phyloP scores from a whole-genome alignment of 768 basidiomycete species.

The Termitomyces sp. region DNA sequence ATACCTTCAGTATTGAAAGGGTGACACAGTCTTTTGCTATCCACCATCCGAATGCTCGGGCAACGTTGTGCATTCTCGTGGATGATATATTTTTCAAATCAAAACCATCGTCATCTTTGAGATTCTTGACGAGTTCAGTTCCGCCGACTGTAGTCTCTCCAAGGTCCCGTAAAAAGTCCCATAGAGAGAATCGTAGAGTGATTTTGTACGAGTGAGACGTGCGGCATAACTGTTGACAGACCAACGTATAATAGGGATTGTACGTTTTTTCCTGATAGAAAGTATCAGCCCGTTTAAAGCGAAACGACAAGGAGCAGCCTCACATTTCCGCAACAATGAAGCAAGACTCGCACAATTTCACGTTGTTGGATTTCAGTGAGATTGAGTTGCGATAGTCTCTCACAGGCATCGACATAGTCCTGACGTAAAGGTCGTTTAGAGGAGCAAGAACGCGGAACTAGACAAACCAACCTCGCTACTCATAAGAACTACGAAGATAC shows the following conservation, averaged over 20 bases:
- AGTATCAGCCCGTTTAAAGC: background rate
- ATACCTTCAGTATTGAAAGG: conserved; percentile 80
- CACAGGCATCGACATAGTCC: conserved; percentile 97
- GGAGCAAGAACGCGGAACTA: background rate
- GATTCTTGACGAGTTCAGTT: conserved; percentile 65
- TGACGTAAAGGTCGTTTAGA: conserved; percentile 23
- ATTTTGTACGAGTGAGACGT: conserved; percentile 82
- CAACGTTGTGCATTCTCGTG: conserved; percentile 64
- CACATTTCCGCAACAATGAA: conserved; percentile 92
- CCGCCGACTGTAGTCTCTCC: conserved; percentile 84
- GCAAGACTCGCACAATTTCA: conserved; percentile 86
- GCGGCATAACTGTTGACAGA: conserved; percentile 77
- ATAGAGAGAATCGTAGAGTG: conserved; percentile 90
- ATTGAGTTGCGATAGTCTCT: conserved; percentile 78
- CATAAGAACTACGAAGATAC: conserved; percentile 92
- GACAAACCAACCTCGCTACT: conserved; percentile 74
- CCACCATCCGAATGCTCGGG: conserved; percentile 90
- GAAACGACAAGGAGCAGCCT: conserved; percentile 17
- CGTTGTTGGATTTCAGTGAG: conserved; percentile 89
- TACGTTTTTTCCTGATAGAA: conserved; percentile 73
- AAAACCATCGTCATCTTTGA: conserved; percentile 42
- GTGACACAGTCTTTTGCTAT: conserved; percentile 78
- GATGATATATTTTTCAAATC: conserved; percentile 51
- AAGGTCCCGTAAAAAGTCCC: conserved; percentile 93
- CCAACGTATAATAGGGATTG: conserved; percentile 94